Evolutionary conservation across 176 grass and related monocot genomes (phyloP).

Genomic region (Miscanthus lutarioriparius): DNA sequence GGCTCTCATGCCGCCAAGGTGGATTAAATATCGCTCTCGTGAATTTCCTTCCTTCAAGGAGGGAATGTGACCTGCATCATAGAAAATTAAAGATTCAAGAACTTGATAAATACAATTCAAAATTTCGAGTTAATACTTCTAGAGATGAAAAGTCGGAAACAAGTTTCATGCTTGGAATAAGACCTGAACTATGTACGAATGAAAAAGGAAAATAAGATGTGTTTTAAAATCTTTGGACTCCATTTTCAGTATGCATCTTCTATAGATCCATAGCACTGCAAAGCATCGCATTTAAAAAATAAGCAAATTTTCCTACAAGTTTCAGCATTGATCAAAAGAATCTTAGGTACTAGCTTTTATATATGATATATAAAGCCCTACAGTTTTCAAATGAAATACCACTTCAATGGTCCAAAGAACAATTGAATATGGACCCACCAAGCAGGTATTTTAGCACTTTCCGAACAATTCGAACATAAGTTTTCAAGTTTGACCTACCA

Average conservation of each 20-base stretch:
- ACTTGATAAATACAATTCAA: background rate
- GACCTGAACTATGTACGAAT: background rate
- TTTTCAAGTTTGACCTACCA: slow-evolving; percentile 48
- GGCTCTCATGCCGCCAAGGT: slow-evolving; percentile 88
- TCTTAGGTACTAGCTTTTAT: background rate
- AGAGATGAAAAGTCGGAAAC: background rate
- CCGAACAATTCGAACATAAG: background rate
- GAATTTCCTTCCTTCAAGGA: slow-evolving; percentile 93
- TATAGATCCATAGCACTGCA: background rate
- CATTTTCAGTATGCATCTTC: background rate
- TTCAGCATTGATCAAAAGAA: slow-evolving; percentile 3
- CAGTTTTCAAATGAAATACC: background rate
- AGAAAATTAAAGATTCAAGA: slow-evolving; percentile 1
- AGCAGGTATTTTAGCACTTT: background rate
- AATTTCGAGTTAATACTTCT: background rate
- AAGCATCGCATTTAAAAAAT: background rate
- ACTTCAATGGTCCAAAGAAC: slow-evolving; percentile 5
- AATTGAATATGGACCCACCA: background rate
- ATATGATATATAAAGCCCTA: background rate
- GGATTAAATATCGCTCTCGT: slow-evolving; percentile 91
- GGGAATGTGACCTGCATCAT: slow-evolving; percentile 70
- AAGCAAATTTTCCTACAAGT: background rate
- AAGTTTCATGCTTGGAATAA: background rate
- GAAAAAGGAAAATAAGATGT: background rate
- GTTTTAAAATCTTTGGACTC: background rate